Base-by-base conservation (phyloP, 495 filamentous ascomycete genomes). In the Cercophora samala region DNA sequence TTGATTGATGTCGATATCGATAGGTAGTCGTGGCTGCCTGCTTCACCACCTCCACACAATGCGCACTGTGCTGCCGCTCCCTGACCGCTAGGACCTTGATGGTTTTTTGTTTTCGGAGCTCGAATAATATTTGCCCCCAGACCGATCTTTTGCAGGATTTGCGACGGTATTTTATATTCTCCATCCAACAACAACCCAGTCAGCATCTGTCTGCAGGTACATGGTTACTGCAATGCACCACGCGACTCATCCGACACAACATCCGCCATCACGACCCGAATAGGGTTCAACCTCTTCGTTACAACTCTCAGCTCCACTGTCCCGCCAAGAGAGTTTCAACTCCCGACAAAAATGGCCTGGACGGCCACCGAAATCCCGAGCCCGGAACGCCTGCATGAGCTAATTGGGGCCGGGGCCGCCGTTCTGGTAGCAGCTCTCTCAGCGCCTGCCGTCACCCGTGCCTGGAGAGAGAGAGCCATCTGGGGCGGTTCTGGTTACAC, bases 341-440 rank as follows among this genome's bases (percentile, higher is more conserved):
- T 59, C 51, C 11, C 37, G 37, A 56, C 23, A 32, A 13, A n/a
- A 58, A 25, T 51, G 23, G 21, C 22, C 15, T 25, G 8, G 18
- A 54, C 29, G 23, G 53, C 18, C 32, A 32, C 37, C 52, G 19
- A 58, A 11, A 70, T 74, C 61, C 55, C 56, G 29, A 32, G 63
- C 64, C 17, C 53, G 73, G 60, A 67, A 5, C 32, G 64, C 55
- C 19, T 66, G n/a, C 26, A 67, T 22, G 58, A 54, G 24, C 8
- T 68, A 17, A 24, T 64, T n/a, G 60, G 68, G 4, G 42, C 58
- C 55, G 42, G 54, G 9, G 51, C 64, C 25, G 56, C 53, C 19
- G 66, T n/a, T 19, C 13, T 64, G 52, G 58, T 72, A n/a, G 63
- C 60, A 23, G 32, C 68, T 6, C 64, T 72, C 3, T 65, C 70